Evolutionary conservation across 352 stramenopile genomes (phyloP), one percentile per base, ranked within the genome.

Genomic region (Aphanomyces stellatus): DNA sequence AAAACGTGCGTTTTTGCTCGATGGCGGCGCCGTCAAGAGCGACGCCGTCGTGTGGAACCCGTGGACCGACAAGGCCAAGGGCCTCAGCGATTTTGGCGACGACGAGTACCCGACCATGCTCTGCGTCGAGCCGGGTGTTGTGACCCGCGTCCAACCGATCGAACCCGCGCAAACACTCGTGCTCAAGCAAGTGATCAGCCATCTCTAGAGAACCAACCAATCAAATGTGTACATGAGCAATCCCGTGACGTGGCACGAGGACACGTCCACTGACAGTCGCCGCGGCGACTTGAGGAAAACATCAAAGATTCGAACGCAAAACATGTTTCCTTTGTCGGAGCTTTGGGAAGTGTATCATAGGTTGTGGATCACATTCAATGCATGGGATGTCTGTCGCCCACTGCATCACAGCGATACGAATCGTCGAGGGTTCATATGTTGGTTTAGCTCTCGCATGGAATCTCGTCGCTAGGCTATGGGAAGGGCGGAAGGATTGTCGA

Each of bases 21-120:
- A 86, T 60, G 71, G 67, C 33, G 75, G 77, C 33, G 65, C 72
- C 22, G 63, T 68, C 51, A 51, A 73, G 42, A 87, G 75, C 55
- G 90, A 97, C 69, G 79, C 79, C n/a, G 91, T 98, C 17, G 86
- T 98, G 31, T 98, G 91, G 92, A 98, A 98, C 84, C 96, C 95
- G 40, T 96, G 91, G 77, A 76, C 88, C 42, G 85, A 93, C 51
- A 99, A 98, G 73, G 88, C 93, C 34, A 89, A 93, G 70, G 76
- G 71, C 41, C 97, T 98, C 87, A 73, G 73, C 57, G 95, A 99
- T 77, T 98, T 98, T 78, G 90, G 80, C 37, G 86, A 98, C 69
- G 94, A 98, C 49, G 90, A 98, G 75, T 98, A 97, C 71, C 62
- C 88, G 49, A 80, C 86, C 33, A 98, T 99, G 93, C 82, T 98